Evolutionary conservation across 225 moss, liverwort and hornwort species (phyloP), one percentile per base, ranked within the genome.

Genomic region (Marchantia paleacea): DNA sequence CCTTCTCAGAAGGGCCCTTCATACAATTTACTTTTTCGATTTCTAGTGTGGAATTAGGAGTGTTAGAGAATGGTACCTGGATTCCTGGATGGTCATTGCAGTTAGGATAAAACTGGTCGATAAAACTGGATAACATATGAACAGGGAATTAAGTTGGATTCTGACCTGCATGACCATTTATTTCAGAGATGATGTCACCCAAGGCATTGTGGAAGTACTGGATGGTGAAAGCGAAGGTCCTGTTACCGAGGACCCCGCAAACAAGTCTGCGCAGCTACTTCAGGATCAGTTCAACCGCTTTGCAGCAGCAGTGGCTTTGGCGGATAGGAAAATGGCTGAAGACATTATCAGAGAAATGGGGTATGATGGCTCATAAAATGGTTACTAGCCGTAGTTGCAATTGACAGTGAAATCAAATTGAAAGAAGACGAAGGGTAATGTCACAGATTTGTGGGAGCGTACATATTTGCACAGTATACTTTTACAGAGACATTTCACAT

Each of bases 221-320:
- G 86, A 90, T 76, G 89, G 88, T 61, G 90, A 88, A 48, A 79
- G 82, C 62, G 92, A 86, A 54, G 82, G 76, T 72, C 76, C 82
- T 58, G 53, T 61, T 24, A 52, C 70, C 63, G 78, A 49, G 20
- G 49, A 26, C 19, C 28, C 79, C 8, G 20, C 30, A 66, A 62
- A 89, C 79, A 82, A 75, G 78, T 84, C 89, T 50, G 85, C 88
- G 31, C 84, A 87, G 55, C 83, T 85, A 67, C 90, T 93, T 50
- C 85, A 95, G 74, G 95, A 95, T 69, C 91, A 95, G 73, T 92
- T 95, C 79, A 95, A 91, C 62, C 91, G 90, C 55, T 95, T 95
- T 85, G 93, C 95, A 48, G 89, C 90, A 73, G 95, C 93, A 29
- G 88, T 95, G 87, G 91, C 91, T 24, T 77, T 87, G 77, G 88